Conservation (phyloP, 371 early-diverging fungal genomes). For the Massospora cicadina region DNA sequence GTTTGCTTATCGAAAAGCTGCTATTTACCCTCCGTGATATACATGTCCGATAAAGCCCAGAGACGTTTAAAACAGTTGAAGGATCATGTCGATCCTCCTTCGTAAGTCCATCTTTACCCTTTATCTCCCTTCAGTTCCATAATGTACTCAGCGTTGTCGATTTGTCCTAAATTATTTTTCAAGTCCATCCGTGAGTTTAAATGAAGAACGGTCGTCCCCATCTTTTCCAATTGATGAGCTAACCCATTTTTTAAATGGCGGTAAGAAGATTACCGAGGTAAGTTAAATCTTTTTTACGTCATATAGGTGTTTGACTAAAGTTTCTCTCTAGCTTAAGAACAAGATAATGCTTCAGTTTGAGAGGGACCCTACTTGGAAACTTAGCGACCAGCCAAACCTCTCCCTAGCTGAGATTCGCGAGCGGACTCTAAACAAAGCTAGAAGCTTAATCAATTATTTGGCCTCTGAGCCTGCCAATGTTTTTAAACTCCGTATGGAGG, state of each 20-base stretch:
- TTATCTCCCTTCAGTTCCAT: too few relatives aligned
- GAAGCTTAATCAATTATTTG: constrained; percentile 51
- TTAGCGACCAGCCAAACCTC: constrained; percentile 64
- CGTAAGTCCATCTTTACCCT: neutral
- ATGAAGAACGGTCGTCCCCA: constrained; percentile 55
- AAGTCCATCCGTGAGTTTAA: constrained; percentile 19
- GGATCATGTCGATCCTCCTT: neutral
- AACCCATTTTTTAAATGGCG: constrained; percentile 70
- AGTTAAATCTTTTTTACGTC: neutral
- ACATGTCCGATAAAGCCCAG: neutral
- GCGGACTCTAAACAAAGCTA: constrained; percentile 72
- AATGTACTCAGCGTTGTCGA: neutral
- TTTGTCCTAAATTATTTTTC: neutral
- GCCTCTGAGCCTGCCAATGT: constrained; percentile 51
- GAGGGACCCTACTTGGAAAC: constrained; percentile 69
- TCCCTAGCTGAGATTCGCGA: constrained; percentile 58
- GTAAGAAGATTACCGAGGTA: constrained; percentile 37
- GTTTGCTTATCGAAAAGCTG: too few relatives aligned
- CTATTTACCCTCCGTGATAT: too few relatives aligned
- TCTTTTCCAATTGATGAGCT: constrained; percentile 56
- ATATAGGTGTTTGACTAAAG: neutral
- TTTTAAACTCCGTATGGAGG: constrained; percentile 64
- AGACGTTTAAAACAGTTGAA: neutral
- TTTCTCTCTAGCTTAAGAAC: constrained; percentile 36
- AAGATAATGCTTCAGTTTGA: constrained; percentile 72